A percentile compares a stretch with the other conserved stretches of the same genome.
These are phyloP conservation scores for Malania oleifera DNA, from an alignment of 164 flowering plant species.

Conservation along the genomic window DNA sequence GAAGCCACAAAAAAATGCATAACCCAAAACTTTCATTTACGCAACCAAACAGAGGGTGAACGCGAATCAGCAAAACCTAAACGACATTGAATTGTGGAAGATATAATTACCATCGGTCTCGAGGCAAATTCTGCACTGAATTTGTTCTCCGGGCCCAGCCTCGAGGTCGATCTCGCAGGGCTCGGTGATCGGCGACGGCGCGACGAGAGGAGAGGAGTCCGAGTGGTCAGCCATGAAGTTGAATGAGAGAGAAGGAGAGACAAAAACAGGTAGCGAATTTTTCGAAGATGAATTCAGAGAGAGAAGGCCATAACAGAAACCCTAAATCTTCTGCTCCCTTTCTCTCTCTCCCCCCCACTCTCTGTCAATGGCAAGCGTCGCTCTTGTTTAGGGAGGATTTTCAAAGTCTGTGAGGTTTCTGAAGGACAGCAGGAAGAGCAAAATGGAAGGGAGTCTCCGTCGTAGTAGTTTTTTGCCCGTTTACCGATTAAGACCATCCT, in stretches of 20 bases:
- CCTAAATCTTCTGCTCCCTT: not conserved
- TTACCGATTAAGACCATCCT: too few species aligned
- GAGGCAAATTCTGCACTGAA: conserved; percentile 97
- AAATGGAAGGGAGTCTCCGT: too few species aligned
- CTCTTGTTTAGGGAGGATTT: too few species aligned
- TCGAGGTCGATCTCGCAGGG: conserved; percentile 75
- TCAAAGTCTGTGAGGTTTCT: not conserved
- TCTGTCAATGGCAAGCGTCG: too few species aligned
- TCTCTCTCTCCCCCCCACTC: too few species aligned
- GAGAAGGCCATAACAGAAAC: conserved; percentile 1
- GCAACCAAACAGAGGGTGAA: too few species aligned
- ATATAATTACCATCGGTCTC: conserved; percentile 71
- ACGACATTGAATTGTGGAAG: not conserved
- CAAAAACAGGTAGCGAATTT: too few species aligned
- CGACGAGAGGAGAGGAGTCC: conserved; percentile 55
- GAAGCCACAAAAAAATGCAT: too few species aligned
- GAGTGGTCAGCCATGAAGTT: conserved; percentile 43
- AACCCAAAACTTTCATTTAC: too few species aligned
- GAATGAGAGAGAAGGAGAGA: not conserved
- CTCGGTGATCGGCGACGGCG: conserved; percentile 47
- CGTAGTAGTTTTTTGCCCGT: too few species aligned
- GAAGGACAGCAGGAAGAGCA: not conserved
- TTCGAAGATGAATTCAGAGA: not conserved
- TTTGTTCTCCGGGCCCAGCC: conserved; percentile 89
- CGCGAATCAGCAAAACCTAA: not conserved